A percentile compares a stretch with the other conserved stretches of the same genome.
Conservation (phyloP, 192 early-diverging fungal species). For the Coemansia sp. region DNA sequence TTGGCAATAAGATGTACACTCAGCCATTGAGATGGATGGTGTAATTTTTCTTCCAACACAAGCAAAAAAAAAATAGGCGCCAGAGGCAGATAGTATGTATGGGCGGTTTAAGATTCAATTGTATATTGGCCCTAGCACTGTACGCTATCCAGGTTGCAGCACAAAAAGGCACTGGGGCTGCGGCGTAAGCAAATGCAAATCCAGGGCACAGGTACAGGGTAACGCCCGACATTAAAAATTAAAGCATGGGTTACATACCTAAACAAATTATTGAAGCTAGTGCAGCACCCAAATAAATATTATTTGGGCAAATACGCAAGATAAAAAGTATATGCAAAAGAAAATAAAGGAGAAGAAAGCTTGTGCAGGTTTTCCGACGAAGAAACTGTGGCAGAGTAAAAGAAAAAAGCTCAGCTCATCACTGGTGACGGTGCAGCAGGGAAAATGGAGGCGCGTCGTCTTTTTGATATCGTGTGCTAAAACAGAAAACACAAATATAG, state of each 20-base stretch:
- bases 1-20: slow-evolving; percentile 3
- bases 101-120: no score
- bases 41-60: no score
- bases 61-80: no score
- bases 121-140: no score
- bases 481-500: background rate
- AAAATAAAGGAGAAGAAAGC: background rate
- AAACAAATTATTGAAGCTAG: background rate
- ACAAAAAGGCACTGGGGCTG: no score
- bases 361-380: background rate
- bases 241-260: background rate
- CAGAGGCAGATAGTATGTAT: no score
- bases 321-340: background rate
- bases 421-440: background rate
- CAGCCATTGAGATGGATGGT: background rate
- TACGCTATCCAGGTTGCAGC: no score
- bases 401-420: background rate
- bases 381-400: background rate
- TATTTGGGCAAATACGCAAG: background rate
- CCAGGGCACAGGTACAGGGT: background rate
- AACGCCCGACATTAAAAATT: background rate
- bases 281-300: background rate
- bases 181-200: background rate
- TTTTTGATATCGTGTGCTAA: background rate
- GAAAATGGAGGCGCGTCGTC: background rate